Percentiles rank a stretch among this genome's conserved stretches.
Conservation (phyloP, 73 alveolate genomes). For the Durusdinium trenchii region DNA sequence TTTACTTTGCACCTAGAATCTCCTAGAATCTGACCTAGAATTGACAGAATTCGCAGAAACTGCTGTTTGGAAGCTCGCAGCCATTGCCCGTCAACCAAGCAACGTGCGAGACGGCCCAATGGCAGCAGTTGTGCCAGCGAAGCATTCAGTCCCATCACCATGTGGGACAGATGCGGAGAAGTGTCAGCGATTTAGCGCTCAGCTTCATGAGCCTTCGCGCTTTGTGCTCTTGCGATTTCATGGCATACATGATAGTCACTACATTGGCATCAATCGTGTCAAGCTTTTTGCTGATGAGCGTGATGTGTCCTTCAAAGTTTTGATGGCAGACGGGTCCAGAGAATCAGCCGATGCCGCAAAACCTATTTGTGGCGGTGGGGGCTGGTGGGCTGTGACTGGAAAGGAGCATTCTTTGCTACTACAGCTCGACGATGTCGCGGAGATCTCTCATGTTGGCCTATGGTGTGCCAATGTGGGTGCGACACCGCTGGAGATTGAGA, state of each 20-base stretch:
- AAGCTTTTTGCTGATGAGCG: constrained; percentile 27
- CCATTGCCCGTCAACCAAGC: no score
- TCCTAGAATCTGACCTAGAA: no score
- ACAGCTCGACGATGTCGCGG: constrained; percentile 32
- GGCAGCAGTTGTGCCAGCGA: neutral
- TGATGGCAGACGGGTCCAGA: constrained; percentile 60
- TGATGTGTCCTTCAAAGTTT: constrained; percentile 28
- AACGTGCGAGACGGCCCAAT: no score
- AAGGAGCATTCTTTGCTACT: constrained; percentile 32
- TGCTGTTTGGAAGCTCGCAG: no score
- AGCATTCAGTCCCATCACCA: constrained; percentile 70
- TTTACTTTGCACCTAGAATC: no score
- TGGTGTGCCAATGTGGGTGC: constrained; percentile 81
- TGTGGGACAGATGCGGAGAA: constrained; percentile 20
- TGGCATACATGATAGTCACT: constrained; percentile 51
- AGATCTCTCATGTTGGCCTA: constrained; percentile 12
- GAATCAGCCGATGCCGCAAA: constrained; percentile 25
- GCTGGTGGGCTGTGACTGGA: constrained; percentile 70
- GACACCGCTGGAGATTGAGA: constrained; percentile 33
- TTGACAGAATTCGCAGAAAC: no score
- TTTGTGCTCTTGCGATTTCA: constrained; percentile 28
- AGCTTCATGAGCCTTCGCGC: constrained; percentile 18
- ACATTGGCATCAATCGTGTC: constrained; percentile 51
- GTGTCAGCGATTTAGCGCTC: constrained; percentile 48
- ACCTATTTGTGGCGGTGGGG: neutral